Percentiles rank a stretch among this genome's conserved stretches.
These are phyloP conservation scores for Brettanomyces nanus DNA, from an alignment of 805 yeast genomes.

Conservation along the genomic window DNA sequence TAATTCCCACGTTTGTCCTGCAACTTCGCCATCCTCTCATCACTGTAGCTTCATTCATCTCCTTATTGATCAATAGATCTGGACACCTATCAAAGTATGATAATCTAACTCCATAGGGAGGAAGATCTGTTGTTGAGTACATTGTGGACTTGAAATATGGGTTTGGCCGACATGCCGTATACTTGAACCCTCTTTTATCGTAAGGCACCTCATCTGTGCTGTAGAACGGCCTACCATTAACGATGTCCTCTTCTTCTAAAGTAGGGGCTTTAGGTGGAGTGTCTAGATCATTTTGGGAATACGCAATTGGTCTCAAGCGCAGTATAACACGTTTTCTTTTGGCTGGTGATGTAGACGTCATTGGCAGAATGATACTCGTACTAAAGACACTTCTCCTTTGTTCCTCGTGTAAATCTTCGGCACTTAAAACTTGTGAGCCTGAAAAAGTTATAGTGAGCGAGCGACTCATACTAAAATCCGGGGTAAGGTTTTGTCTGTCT, in stretches of 20 bases:
- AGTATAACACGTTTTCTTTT: slow-evolving; percentile 16
- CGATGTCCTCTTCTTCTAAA: slow-evolving; percentile 6
- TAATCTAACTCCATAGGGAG: slow-evolving; percentile 52
- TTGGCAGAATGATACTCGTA: too few relatives aligned
- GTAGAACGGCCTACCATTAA: slow-evolving; percentile 24
- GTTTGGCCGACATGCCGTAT: slow-evolving; percentile 69
- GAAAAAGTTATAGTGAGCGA: too few relatives aligned
- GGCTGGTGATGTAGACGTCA: not conserved
- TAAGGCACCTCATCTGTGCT: slow-evolving; percentile 70
- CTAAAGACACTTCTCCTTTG: too few relatives aligned
- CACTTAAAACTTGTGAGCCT: too few relatives aligned
- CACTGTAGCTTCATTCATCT: slow-evolving; percentile 42
- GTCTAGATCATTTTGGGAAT: slow-evolving; percentile 22
- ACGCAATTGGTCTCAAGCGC: slow-evolving; percentile 28
- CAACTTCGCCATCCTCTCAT: slow-evolving; percentile 73
- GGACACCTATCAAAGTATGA: slow-evolving; percentile 64
- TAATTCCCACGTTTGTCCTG: slow-evolving; percentile 63
- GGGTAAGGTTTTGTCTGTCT: too few relatives aligned
- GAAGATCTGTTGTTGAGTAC: slow-evolving; percentile 66
- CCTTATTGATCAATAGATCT: slow-evolving; percentile 38
- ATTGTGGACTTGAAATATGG: slow-evolving; percentile 46
- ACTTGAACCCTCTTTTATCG: slow-evolving; percentile 74
- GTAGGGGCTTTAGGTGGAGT: slow-evolving; percentile 15
- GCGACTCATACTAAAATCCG: too few relatives aligned
- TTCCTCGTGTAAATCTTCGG: too few relatives aligned